Evolutionary conservation across 2,329 filamentous ascomycete genomes (phyloP), one percentile per base, ranked within the genome.

Genomic region (Talaromyces sp.): DNA sequence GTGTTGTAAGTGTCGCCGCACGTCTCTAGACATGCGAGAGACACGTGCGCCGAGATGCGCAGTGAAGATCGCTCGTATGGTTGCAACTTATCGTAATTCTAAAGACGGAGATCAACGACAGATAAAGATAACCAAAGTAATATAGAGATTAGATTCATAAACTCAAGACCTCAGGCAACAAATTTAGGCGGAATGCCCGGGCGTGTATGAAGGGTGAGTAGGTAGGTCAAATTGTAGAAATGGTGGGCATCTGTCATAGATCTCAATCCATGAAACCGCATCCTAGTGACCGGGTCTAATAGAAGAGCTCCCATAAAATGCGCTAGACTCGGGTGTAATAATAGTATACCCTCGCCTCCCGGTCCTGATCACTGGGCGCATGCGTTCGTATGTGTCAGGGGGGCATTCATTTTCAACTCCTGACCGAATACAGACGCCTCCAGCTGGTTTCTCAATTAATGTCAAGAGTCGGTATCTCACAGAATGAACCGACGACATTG

Each of bases 21-120:
- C 31, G 58, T 50, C 33, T 54, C 44, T 18, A 52, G 44, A 60
- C 56, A 46, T 58, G 28, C 40, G 28, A 33, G 57, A 31, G 50
- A 60, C 58, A 60, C 58, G 46, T 60, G 58, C 58, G 46, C 44
- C 21, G 33, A 39, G 14, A 50, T 35, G 25, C 57, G 50, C 50
- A 37, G 50, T 35, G 28, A 54, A 33, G 48, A 54, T 37, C 50
- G 31, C 31, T 54, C 50, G 31, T 59, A 37, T 18, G 23, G 39
- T 28, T 14, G 25, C 9, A n/a, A 59, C 46, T 33, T 21, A 12
- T 46, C 6, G 28, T 37, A 54, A n/a, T n/a, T n/a, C n/a, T n/a
- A n/a, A n/a, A n/a, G n/a, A n/a, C n/a, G n/a, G 50, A 35, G 4
- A 35, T 35, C 14, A n/a, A 21, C 5, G 50, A 54, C 9, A 11